Evolutionary conservation across 73 alveolate genomes (phyloP), one percentile per base, ranked within the genome.

Genomic region (Loxodes magnus): DNA sequence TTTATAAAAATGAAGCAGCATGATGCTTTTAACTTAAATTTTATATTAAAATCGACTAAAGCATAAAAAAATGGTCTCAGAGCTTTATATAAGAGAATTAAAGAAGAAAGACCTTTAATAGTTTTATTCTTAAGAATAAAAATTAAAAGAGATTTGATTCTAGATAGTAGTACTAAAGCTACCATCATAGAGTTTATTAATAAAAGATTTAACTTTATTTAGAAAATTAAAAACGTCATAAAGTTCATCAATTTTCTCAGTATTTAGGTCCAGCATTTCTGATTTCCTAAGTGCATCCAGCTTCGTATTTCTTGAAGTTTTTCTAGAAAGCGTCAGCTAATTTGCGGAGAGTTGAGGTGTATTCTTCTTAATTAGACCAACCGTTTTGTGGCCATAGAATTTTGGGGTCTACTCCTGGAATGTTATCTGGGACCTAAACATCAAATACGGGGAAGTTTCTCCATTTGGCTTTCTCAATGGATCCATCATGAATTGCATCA

Each of bases 401-500:
- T 16, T 77, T 42, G 50, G 66, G 24, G 46, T 82, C 93, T 23
- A 85, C 92, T 25, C 94, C 92, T 16, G 89, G 64, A 49, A 57
- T 60, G n/a, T 56, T 16, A 53, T 59, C 70, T 0, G 98, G 98
- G 51, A 89, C 94, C 26, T 62, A n/a, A 29, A 78, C 59, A 48
- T 64, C 73, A 82, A 79, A 77, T 5, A 64, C 52, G 27, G 84
- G 84, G 51, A 85, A 41, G 29, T 42, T 50, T 16, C 35, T 52
- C 19, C 43, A 37, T 34, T 56, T 66, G 16, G 66, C 94, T 50
- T 61, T 69, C 10, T 72, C 94, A 15, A 86, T 64, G 20, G 43
- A 71, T 12, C 96, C 96, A 26, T 64, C 70, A 63, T 90, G 98
- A 51, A 90, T 86, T 12, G 87, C 91, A 68, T 90, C 98, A 52